Evolutionary conservation across 2,329 filamentous ascomycete species (phyloP).

Genomic region (Xylariaceae sp.): DNA sequence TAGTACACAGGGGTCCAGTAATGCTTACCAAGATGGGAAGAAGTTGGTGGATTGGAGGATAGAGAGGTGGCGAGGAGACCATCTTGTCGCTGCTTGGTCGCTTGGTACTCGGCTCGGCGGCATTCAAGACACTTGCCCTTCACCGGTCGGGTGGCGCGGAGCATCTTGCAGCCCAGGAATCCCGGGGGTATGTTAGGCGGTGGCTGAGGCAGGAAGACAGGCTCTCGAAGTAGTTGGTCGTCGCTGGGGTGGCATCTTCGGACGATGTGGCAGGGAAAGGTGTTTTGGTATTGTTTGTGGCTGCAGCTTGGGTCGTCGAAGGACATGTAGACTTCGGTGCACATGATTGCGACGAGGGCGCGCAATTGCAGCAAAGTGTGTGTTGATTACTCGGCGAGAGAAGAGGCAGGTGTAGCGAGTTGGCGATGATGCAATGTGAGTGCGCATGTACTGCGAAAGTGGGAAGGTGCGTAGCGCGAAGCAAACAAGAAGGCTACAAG

Average conservation of each 20-base stretch:
- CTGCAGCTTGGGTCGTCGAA: constrained; percentile 26
- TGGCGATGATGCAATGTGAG: no score
- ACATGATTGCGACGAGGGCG: constrained; percentile 26
- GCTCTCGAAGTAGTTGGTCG: constrained; percentile 21
- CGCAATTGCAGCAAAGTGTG: background rate
- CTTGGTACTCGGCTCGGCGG: background rate
- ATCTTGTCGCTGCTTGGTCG: background rate
- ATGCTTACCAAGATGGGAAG: background rate
- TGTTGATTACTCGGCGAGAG: no score
- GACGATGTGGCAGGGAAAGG: constrained; percentile 29
- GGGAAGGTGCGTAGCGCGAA: background rate
- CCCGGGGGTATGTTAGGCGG: constrained; percentile 20
- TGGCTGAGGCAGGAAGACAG: constrained; percentile 22
- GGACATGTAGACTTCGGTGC: constrained; percentile 30
- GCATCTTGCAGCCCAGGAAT: constrained; percentile 18
- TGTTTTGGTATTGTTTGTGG: constrained; percentile 36
- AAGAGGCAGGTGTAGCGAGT: no score
- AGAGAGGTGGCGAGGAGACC: background rate
- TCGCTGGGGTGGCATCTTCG: constrained; percentile 19
- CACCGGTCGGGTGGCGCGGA: constrained; percentile 21
- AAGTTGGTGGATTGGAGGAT: no score
- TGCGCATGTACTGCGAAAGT: no score
- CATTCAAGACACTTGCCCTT: constrained; percentile 21
- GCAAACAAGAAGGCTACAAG: background rate
- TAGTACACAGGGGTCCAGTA: background rate